phyloP scores from a whole-genome alignment of 2,329 filamentous ascomycete species.

The Fusarium tricinctum region DNA sequence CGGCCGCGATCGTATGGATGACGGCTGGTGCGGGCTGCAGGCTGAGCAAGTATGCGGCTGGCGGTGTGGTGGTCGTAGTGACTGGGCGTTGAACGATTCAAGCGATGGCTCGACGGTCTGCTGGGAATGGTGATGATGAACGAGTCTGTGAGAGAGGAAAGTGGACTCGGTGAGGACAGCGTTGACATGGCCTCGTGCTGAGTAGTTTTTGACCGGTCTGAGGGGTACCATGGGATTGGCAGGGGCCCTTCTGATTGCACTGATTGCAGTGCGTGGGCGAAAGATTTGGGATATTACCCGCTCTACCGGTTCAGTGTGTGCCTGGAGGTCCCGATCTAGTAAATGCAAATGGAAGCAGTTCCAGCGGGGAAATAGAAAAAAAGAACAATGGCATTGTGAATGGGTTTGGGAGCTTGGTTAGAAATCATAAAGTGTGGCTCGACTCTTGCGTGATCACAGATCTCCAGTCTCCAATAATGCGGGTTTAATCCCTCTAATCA shows the following conservation, averaged over 20 bases:
- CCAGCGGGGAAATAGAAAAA: conserved; percentile 17
- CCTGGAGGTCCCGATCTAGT: conserved; percentile 47
- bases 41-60: conserved; percentile 49
- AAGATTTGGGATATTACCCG: conserved; percentile 44
- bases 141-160: conserved; percentile 56
- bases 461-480: conserved; percentile 31
- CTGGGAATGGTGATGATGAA: conserved; percentile 54
- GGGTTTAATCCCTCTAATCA: conserved; percentile 37
- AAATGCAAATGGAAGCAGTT: conserved; percentile 32
- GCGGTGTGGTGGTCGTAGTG: conserved; percentile 51
- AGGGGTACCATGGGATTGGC: conserved; percentile 56
- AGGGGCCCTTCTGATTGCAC: conserved; percentile 42
- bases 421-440: conserved; percentile 39
- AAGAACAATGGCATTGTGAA: conserved; percentile 26
- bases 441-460: conserved; percentile 34
- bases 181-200: conserved; percentile 56
- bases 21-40: conserved; percentile 49
- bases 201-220: conserved; percentile 60
- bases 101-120: conserved; percentile 48
- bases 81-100: conserved; percentile 50
- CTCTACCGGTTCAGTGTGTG: conserved; percentile 45
- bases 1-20: conserved; percentile 51
- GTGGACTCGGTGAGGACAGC: conserved; percentile 59
- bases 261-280: conserved; percentile 45
- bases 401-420: conserved; percentile 27